A percentile compares a stretch with the other conserved stretches of the same genome.
phyloP scores from a whole-genome alignment of 345 rosid species.

The Populus alba region DNA sequence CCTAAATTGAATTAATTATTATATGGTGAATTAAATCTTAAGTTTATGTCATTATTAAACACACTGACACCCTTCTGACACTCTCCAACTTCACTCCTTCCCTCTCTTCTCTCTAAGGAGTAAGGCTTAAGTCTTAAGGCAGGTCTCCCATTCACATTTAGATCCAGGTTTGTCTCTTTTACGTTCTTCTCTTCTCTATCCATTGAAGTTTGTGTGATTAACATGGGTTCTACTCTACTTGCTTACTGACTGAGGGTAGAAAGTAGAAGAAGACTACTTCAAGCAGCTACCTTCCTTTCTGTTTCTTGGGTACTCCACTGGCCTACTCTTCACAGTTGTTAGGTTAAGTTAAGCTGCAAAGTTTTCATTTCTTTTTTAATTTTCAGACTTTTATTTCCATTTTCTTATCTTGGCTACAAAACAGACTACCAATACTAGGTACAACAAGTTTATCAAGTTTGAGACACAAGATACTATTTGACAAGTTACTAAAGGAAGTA shows the following conservation, averaged over 20 bases:
- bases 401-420: neutral
- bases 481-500: neutral
- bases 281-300: neutral
- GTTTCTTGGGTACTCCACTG: neutral
- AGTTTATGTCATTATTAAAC: too few species aligned
- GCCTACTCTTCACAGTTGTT: neutral
- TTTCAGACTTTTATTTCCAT: neutral
- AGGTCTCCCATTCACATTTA: neutral
- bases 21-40: neutral
- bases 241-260: neutral
- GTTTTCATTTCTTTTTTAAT: neutral
- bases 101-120: neutral
- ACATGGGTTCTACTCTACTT: neutral
- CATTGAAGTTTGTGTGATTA: neutral
- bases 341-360: neutral
- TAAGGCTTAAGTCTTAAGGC: neutral
- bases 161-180: conserved; percentile 5
- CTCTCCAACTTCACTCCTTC: neutral
- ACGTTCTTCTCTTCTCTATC: neutral
- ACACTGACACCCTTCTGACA: neutral
- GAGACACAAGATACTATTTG: neutral
- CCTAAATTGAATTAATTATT: too few species aligned
- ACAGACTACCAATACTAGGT: neutral
- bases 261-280: neutral
- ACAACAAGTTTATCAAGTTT: neutral